Base-by-base conservation (phyloP, 495 filamentous ascomycete species). In the Podospora pseudoanserina region DNA sequence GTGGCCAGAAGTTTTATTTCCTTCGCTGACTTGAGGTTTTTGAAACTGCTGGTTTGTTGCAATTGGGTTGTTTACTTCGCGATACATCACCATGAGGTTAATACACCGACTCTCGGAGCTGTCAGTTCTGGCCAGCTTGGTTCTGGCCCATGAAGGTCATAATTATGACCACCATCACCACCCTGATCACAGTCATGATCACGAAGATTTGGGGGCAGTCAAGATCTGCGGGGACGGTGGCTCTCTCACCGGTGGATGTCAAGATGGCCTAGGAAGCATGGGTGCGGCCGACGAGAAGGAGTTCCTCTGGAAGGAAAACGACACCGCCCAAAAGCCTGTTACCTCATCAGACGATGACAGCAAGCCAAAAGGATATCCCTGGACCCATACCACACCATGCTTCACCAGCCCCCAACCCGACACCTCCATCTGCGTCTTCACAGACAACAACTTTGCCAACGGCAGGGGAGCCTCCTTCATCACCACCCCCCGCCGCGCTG, bases 391-490 rank as follows among this genome's bases (percentile, higher is more conserved):
- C 5, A 20, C 64, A 18, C 76, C 76, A 9, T 79, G 77, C 60
- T 73, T 72, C 62, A 67, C 64, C 20, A 66, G 65, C 66, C 19
- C 27, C 44, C 67, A 63, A 2, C 67, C 73, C 3, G 62, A 68
- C 11, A 11, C 56, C 3, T 32, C 68, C 1, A 71, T 74, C 54
- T 80, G 78, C 63, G 76, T 74, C 68, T 80, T 76, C 67, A 74
- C 74, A 30, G 73, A 76, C 66, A 53, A 34, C 11, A 64, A 30
- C 49, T 80, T 78, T 55, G 77, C 77, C 16, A 65, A 64, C 1
- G 72, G 69, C 19, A 59, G 77, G 6, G 78, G 78, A 27, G 74
- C 76, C 49, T 77, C 78, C 15, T 68, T 79, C 56, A 59, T 80
- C 23, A 79, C 72, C 23, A 73, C 76, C 1, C 54, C 69, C 0